Evolutionary conservation across 2,329 filamentous ascomycete genomes (phyloP), one percentile per base, ranked within the genome.

Genomic region (Triangularia setosa): DNA sequence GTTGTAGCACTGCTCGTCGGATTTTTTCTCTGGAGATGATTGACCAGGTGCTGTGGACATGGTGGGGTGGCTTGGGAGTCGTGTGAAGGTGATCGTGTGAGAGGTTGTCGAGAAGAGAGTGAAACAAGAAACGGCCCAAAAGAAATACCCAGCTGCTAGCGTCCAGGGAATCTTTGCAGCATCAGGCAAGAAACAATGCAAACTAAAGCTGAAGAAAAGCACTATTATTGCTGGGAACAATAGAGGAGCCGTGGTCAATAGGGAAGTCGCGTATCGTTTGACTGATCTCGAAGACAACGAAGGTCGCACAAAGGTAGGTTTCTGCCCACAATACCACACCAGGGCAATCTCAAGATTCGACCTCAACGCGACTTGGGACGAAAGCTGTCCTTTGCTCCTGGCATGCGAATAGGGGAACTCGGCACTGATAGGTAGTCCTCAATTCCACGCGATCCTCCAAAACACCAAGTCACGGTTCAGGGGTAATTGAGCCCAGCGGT

Each of bases 1-100:
- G 70, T 84, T 85, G 72, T 84, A 85, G 72, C 84, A 86, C 52
- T 55, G 40, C n/a, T 21, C 40, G 67, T 78, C 69, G 7, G 75
- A 74, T 61, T 76, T 76, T 48, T 72, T 64, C 59, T 69, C 67
- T 14, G 69, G 61, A 18, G 70, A 60, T 11, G 71, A 68, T 52
- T 72, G 73, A 1, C 74, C 75, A 11, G 74, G 74, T 27, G 72
- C 72, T 12, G 66, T 60, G 58, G 64, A 57, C 70, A 71, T 71
- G 55, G 44, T 60, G 60, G 40, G 6, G 5, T 48, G 40, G n/a
- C 8, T 21, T 18, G 40, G n/a, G 16, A n/a, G 33, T 40, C 14
- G 33, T 16, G 33, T 12, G 33, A 40, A 40, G 33, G 14, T n/a
- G n/a, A n/a, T n/a, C 16, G 16, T 40, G 33, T 12, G 12, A 21